Evolutionary conservation across 2,329 filamentous ascomycete genomes (phyloP), one percentile per base, ranked within the genome.

Genomic region (Ophiosphaerella narmari): DNA sequence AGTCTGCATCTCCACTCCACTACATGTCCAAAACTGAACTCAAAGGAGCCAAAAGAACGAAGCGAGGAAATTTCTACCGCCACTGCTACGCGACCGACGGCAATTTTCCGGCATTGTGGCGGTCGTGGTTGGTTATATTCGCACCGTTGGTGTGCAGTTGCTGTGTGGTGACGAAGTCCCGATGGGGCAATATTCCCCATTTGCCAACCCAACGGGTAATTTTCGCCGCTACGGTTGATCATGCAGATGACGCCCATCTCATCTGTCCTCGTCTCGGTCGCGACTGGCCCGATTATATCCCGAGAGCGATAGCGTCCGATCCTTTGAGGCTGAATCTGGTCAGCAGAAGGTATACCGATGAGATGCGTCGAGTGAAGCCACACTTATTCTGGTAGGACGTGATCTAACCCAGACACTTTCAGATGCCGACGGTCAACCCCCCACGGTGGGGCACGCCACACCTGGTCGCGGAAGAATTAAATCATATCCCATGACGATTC

Each of bases 31-130:
- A 57, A 54, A 39, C 32, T 45, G 48, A 32, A 51, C 54, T 54
- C 42, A 50, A 50, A 52, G 43, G 14, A 51, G 54, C 23, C 32
- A 56, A 42, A 23, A 34, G 31, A 8, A 40, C 26, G 43, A 46
- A 48, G 54, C 48, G 55, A 63, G 67, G 68, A 52, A 69, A 69
- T 60, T 67, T 48, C 57, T 53, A 59, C 68, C 68, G 67, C 55
- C 26, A 41, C 40, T 21, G 18, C 18, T 21, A 64, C 50, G 37
- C 18, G 44, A 55, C 56, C 62, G 52, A 54, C 52, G 49, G 45
- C 32, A 39, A 12, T 41, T 11, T 38, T 39, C 44, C 33, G 41
- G 42, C 29, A 60, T 46, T 55, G 39, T 46, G 38, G 21, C n/a
- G 46, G 39, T 48, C 37, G 38, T 62, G 65, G 65, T 69, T 70